phyloP scores from a whole-genome alignment of 1,284 basidiomycete species.

The Ceratobasidium sp. region DNA sequence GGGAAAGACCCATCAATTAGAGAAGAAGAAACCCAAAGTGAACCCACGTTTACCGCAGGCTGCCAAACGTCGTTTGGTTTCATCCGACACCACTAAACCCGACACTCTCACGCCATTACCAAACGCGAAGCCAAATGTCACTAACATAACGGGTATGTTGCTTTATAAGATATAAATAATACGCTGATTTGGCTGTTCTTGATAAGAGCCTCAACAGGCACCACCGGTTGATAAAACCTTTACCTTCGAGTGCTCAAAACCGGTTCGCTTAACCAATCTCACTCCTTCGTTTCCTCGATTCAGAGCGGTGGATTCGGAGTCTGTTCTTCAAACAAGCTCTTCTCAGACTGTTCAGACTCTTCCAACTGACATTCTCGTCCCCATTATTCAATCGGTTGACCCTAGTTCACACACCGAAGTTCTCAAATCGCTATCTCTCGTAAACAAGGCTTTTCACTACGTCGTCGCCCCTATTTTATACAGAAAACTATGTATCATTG shows the following conservation, averaged over 20 bases:
- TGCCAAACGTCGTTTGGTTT: background rate
- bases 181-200: too few relatives aligned
- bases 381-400: slow-evolving; percentile 14
- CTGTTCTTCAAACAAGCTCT: background rate
- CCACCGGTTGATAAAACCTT: background rate
- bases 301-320: background rate
- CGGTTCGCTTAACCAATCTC: background rate
- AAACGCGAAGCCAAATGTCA: background rate
- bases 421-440: slow-evolving; percentile 21
- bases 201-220: background rate
- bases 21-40: background rate
- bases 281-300: background rate
- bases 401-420: slow-evolving; percentile 1
- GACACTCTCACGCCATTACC: background rate
- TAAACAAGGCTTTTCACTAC: slow-evolving; percentile 17
- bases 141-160: background rate
- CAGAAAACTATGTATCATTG: background rate
- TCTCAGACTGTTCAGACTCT: slow-evolving; percentile 14
- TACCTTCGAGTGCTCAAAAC: background rate
- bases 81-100: slow-evolving; percentile 4
- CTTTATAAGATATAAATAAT: background rate
- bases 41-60: background rate
- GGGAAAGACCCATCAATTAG: background rate
- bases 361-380: slow-evolving; percentile 12
- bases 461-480: slow-evolving; percentile 28